These are phyloP conservation scores for Fusarium tuaranense DNA, from an alignment of 2,329 filamentous ascomycete genomes.

Conservation along the genomic window DNA sequence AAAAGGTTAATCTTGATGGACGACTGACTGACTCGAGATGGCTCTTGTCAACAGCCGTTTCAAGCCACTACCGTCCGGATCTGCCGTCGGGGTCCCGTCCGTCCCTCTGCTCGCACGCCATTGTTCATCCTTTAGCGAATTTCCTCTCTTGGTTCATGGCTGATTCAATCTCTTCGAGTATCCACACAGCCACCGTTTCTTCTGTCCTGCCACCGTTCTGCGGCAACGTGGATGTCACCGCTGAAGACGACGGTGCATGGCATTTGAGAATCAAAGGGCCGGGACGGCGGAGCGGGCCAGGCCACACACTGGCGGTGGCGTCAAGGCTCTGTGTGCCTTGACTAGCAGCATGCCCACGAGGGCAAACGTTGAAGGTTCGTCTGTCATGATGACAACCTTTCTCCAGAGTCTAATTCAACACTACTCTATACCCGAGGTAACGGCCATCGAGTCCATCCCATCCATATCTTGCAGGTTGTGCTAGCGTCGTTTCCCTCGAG, in stretches of 20 bases:
- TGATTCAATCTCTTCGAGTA: not conserved
- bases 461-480: not conserved
- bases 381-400: not conserved
- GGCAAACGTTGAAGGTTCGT: conserved; percentile 1
- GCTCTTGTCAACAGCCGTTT: conserved; percentile 12
- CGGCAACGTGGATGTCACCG: conserved; percentile 6
- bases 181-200: conserved; percentile 19
- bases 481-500: not conserved
- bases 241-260: conserved; percentile 13
- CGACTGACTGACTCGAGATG: not conserved
- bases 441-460: not conserved
- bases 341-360: not conserved
- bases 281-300: conserved; percentile 27
- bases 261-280: not conserved
- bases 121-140: not conserved
- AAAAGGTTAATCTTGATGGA: not conserved
- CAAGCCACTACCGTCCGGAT: conserved; percentile 2
- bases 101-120: not conserved
- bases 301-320: conserved; percentile 27
- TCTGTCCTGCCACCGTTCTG: conserved; percentile 16
- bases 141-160: not conserved
- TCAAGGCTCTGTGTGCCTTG: conserved; percentile 20
- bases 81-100: not conserved
- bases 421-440: not conserved
- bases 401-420: not conserved